phyloP scores from a whole-genome alignment of 1,284 basidiomycete genomes.

The Coniophora puteana region DNA sequence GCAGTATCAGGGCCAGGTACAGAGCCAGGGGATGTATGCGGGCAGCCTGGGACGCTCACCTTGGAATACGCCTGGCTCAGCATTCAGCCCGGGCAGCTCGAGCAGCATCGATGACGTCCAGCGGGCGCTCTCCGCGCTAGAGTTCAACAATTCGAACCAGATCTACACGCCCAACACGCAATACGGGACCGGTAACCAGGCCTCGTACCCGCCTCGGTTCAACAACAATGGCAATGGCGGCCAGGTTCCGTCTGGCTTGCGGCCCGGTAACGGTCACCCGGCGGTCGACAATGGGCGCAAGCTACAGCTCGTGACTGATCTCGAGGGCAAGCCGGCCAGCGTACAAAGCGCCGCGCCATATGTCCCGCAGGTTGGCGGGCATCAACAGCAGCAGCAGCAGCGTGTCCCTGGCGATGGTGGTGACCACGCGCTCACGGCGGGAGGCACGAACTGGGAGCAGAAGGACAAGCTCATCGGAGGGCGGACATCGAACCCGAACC shows the following conservation, averaged over 20 bases:
- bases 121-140: constrained; percentile 64
- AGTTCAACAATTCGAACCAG: constrained; percentile 41
- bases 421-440: constrained; percentile 40
- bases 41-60: constrained; percentile 62
- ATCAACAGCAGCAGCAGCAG: constrained; percentile 22
- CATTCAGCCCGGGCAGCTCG: constrained; percentile 21
- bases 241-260: constrained; percentile 41
- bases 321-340: constrained; percentile 57
- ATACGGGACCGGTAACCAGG: constrained; percentile 44
- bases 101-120: constrained; percentile 69
- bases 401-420: constrained; percentile 27
- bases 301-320: constrained; percentile 55
- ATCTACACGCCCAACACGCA: constrained; percentile 25
- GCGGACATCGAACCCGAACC: constrained; percentile 64
- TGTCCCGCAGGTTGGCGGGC: background rate
- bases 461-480: constrained; percentile 54
- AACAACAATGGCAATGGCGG: no score
- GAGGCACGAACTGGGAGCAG: constrained; percentile 51
- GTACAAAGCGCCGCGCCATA: constrained; percentile 24
- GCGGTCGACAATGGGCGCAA: constrained; percentile 35
- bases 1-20: constrained; percentile 25
- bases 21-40: constrained; percentile 44
- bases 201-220: constrained; percentile 63
- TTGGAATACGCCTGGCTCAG: constrained; percentile 51
- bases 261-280: constrained; percentile 24